phyloP scores from a whole-genome alignment of 305 asterid genomes.

The Fraxinus sp. region DNA sequence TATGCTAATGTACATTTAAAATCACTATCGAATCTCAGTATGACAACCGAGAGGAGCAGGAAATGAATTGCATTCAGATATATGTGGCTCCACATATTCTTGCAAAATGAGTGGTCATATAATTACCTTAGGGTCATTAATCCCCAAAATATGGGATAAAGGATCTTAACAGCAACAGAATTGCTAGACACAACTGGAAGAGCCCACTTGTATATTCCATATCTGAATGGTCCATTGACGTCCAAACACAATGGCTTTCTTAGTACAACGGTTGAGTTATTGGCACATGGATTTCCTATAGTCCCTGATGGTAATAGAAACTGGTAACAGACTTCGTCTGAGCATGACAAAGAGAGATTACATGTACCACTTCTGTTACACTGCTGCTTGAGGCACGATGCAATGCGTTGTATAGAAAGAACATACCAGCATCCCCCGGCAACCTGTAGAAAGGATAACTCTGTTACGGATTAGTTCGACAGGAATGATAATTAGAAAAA shows the following conservation, averaged over 20 bases:
- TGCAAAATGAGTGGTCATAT: neutral
- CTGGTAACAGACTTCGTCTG: constrained; percentile 77
- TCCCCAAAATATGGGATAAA: constrained; percentile 95
- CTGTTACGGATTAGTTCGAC: neutral
- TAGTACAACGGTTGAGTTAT: constrained; percentile 44
- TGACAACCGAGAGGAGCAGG: neutral
- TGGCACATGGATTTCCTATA: constrained; percentile 56
- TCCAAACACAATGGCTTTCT: constrained; percentile 66
- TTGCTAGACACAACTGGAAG: constrained; percentile 86
- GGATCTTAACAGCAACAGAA: constrained; percentile 67
- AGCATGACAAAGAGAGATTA: constrained; percentile 60
- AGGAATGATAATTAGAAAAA: neutral
- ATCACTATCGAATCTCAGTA: neutral
- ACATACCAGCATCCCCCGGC: constrained; percentile 98
- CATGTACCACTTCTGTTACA: constrained; percentile 47
- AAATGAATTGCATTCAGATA: neutral
- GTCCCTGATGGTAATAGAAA: constrained; percentile 49
- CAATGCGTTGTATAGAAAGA: constrained; percentile 81
- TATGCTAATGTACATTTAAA: neutral
- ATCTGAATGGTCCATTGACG: constrained; percentile 69
- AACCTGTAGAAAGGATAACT: constrained; percentile 43
- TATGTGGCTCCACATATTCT: neutral
- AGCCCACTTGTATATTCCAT: constrained; percentile 83
- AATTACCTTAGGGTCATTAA: constrained; percentile 80
- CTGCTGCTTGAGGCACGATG: constrained; percentile 70